Percentiles rank a stretch among this genome's conserved stretches.
Conservation (phyloP, 768 basidiomycete genomes). For the Leccinum longicurvipes region DNA sequence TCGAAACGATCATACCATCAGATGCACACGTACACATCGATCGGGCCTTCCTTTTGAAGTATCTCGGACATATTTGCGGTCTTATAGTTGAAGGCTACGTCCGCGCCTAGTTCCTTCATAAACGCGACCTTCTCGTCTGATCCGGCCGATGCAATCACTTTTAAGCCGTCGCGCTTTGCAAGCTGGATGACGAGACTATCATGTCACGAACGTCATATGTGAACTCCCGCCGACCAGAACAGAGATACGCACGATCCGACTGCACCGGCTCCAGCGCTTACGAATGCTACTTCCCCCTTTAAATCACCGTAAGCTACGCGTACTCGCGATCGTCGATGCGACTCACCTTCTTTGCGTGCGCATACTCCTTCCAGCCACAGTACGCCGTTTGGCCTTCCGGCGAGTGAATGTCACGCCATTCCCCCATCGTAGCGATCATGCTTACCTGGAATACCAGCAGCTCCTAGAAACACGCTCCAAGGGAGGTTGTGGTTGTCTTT, state of each 20-base stretch:
- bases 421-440: slow-evolving; percentile 4
- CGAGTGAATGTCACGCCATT: background rate
- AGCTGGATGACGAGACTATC: slow-evolving; percentile 46
- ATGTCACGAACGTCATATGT: background rate
- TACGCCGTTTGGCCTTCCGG: slow-evolving; percentile 25
- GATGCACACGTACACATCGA: slow-evolving; percentile 42
- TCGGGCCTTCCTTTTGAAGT: slow-evolving; percentile 52
- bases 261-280: slow-evolving; percentile 41
- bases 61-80: slow-evolving; percentile 49
- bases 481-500: slow-evolving; percentile 29
- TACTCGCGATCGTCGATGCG: background rate
- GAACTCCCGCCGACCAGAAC: background rate
- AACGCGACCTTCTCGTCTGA: slow-evolving; percentile 68
- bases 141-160: slow-evolving; percentile 71
- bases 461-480: slow-evolving; percentile 30
- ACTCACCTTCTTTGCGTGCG: slow-evolving; percentile 24
- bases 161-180: slow-evolving; percentile 48
- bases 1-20: background rate
- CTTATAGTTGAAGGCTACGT: slow-evolving; percentile 75
- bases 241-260: slow-evolving; percentile 54
- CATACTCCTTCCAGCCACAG: slow-evolving; percentile 18
- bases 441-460: slow-evolving; percentile 30
- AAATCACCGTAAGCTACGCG: background rate
- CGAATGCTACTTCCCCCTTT: slow-evolving; percentile 48
- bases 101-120: slow-evolving; percentile 56